Base-by-base conservation (phyloP, 306 rosid genomes). In the Oxytropis ochrocephala region DNA sequence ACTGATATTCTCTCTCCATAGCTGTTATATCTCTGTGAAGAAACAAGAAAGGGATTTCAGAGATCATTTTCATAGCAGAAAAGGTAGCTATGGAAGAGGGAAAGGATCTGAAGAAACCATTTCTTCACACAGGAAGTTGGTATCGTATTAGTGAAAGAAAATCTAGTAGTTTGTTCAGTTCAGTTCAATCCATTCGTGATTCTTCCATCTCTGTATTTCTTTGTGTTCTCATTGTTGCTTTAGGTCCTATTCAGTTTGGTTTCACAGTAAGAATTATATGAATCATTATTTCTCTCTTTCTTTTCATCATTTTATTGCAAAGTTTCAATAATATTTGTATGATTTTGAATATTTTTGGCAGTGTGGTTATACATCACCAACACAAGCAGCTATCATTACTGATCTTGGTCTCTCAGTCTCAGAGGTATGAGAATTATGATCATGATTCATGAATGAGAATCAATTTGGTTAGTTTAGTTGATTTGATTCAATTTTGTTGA, bases 231-330 rank as follows among this genome's bases (percentile, higher is more conserved):
- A 87, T 94, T 44, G 97, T 94, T 29, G 99, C 99, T 79, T 67
- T 94, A 81, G 99, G 99, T 50, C 97, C 99, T 14, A 87, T 94
- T 64, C 99, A 91, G 84, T 87, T 94, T 61, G 99, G 99, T 61
- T 94, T 94, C 82, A 94, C 99, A 5, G 99, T 94, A 94, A 82
- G 81, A 38, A 43, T 1, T 29, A 44, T 27, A 8, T 30, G 0
- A 13, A 2, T 57, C 11, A 17, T 1, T 11, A 17, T 36, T 58
- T 10, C 8, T 11, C 16, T 43, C 2, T 39, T 8, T 52, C 50
- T 14, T 24, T 42, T 14, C 30, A 0, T 6, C 5, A 2, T 6
- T 48, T 9, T 11, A n/a, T 14, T 67, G 24, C 39, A 43, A 0
- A n/a, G 13, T 10, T 42, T n/a, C 5, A 38, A 38, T 39, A 9